Percentiles rank a stretch among this genome's conserved stretches.
phyloP scores from a whole-genome alignment of 805 yeast species.

The Starmerella vitae region DNA sequence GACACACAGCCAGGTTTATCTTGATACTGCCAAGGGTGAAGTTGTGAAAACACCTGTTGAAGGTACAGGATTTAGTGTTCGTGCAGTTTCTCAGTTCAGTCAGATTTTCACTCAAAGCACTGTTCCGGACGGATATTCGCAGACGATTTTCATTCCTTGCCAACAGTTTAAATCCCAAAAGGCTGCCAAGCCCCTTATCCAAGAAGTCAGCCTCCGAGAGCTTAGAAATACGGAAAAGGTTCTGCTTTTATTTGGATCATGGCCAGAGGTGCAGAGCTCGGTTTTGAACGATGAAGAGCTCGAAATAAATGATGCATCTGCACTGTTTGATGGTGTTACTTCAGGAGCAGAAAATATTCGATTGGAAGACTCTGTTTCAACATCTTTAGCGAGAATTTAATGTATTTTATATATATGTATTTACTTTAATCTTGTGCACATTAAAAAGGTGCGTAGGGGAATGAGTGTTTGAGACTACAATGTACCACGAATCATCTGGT shows the following conservation, averaged over 20 bases:
- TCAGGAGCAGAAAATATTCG: constrained; percentile 42
- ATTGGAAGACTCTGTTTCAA: constrained; percentile 58
- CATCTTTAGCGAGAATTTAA: constrained; percentile 22
- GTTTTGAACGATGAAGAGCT: constrained; percentile 42
- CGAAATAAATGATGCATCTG: constrained; percentile 36
- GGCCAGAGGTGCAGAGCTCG: constrained; percentile 41
- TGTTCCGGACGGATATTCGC: constrained; percentile 53
- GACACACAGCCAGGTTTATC: constrained; percentile 65
- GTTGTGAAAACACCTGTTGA: constrained; percentile 67
- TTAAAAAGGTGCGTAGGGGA: neutral
- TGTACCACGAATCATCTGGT: constrained; percentile 60
- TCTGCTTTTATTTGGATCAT: constrained; percentile 50
- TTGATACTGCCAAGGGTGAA: constrained; percentile 45
- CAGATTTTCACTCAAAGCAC: constrained; percentile 59
- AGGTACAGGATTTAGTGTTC: constrained; percentile 53
- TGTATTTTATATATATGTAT: neutral
- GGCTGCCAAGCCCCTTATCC: constrained; percentile 20
- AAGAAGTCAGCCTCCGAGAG: constrained; percentile 13
- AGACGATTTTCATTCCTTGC: constrained; percentile 49
- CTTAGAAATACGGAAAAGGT: constrained; percentile 12
- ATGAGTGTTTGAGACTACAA: constrained; percentile 6
- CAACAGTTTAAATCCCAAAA: constrained; percentile 42
- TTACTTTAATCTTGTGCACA: neutral
- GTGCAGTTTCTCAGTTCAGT: constrained; percentile 49
- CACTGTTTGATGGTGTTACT: constrained; percentile 56